Evolutionary conservation across 169 alveolate species (phyloP), one percentile per base, ranked within the genome.

Genomic region (Plasmodium chabaudi): DNA sequence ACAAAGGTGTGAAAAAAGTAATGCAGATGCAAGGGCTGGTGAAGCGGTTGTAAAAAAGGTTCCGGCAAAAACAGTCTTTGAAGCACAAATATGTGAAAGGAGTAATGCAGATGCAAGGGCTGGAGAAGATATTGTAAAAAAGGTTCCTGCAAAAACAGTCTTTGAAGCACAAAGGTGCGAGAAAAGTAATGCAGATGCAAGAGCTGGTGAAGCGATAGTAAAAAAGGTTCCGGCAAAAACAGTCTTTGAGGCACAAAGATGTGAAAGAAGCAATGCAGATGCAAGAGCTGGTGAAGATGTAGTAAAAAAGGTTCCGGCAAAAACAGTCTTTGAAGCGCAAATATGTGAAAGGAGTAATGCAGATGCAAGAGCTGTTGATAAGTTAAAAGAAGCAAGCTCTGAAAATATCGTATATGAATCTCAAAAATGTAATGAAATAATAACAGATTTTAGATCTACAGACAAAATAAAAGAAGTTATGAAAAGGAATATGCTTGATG

Each of bases 391-490:
- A 23, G 56, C 39, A 13, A 23, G 15, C 9, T 9, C 60, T 7
- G 90, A 61, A 65, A 70, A 82, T 15, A 56, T 65, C 21, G 46
- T 82, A 15, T 82, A 39, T 47, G 90, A 82, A 34, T 39, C 77
- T 39, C 90, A 82, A 61, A 67, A 39, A 27, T 82, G 90, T 49
- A 49, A 27, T 23, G 44, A 68, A 9, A 68, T 17, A n/a, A 59
- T 23, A 34, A 63, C 90, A 21, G 90, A 82, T 55, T 65, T 67
- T 53, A 67, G 63, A 25, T 2, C 90, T 5, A 65, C 86, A 2
- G 90, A 82, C 21, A 82, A 82, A 61, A 82, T 82, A 82, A 69
- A 82, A 72, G 90, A 82, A 60, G 90, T 82, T 19, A 82, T 82
- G 90, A 82, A 67, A 61, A 56, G 90, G 63, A 82, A 82, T 47